phyloP scores from a whole-genome alignment of 352 stramenopile species.

The Pythium myriotylum region DNA sequence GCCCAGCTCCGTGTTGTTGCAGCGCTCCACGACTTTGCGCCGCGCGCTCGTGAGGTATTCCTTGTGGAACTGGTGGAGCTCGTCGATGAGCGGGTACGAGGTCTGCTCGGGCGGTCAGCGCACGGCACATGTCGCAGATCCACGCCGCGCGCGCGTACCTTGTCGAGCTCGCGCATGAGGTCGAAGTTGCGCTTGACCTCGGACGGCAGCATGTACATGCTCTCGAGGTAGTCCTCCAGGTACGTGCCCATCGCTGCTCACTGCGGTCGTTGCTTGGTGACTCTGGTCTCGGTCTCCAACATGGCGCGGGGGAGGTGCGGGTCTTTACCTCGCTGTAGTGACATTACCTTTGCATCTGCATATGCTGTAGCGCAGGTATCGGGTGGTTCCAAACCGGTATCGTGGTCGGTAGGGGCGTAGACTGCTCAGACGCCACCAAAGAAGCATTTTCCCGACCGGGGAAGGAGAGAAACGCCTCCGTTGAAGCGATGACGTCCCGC shows the following conservation, averaged over 20 bases:
- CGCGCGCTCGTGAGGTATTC: conserved; percentile 62
- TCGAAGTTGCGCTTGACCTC: conserved; percentile 92
- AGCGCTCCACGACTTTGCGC: conserved; percentile 68
- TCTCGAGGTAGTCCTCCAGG: conserved; percentile 87
- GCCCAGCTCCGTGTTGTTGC: conserved; percentile 39
- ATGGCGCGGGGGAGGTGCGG: no score
- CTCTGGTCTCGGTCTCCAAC: no score
- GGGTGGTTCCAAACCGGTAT: background rate
- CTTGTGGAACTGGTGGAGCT: conserved; percentile 66
- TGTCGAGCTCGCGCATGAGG: conserved; percentile 87
- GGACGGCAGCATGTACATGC: conserved; percentile 89
- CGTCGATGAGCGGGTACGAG: conserved; percentile 77
- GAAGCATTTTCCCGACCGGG: no score
- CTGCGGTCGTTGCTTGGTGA: conserved; percentile 6
- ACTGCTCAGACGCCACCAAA: no score
- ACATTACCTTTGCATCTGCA: no score
- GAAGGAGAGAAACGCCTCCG: background rate
- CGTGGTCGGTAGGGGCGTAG: no score
- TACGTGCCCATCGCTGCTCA: conserved; percentile 74
- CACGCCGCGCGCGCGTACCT: conserved; percentile 49
- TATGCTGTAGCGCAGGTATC: background rate
- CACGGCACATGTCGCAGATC: background rate
- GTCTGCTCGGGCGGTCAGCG: conserved; percentile 43
- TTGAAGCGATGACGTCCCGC: conserved; percentile 7
- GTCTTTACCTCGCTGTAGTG: no score